Evolutionary conservation across 2,329 filamentous ascomycete species (phyloP).

Genomic region (Rhinocladiella mackenziei): DNA sequence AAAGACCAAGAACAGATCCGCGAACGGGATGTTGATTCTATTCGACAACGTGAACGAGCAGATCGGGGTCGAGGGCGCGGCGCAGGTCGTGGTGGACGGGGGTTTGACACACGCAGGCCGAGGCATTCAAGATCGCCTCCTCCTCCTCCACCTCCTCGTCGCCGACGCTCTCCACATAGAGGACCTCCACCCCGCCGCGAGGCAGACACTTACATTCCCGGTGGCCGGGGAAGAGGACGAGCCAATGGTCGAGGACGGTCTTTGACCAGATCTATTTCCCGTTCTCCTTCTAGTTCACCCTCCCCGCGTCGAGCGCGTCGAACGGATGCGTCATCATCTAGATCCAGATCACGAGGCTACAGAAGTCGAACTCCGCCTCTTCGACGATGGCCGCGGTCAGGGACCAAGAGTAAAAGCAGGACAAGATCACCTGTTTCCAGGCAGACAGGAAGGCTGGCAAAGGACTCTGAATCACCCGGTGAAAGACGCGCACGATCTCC

Average conservation of each 20-base stretch:
- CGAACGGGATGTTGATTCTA: constrained; percentile 64
- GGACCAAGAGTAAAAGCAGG: constrained; percentile 14
- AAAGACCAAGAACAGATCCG: constrained; percentile 45
- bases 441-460: constrained; percentile 37
- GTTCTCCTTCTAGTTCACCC: constrained; percentile 33
- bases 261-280: constrained; percentile 35
- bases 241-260: constrained; percentile 38
- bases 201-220: constrained; percentile 57
- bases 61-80: constrained; percentile 36
- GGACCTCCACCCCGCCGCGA: constrained; percentile 48
- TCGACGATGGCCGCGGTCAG: constrained; percentile 18
- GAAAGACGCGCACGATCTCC: constrained; percentile 44
- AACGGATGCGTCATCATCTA: constrained; percentile 5
- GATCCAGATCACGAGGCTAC: constrained; percentile 19
- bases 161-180: constrained; percentile 45
- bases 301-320: constrained; percentile 36
- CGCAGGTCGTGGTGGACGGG: constrained; percentile 37
- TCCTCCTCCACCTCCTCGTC: constrained; percentile 49
- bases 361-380: constrained; percentile 31
- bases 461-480: constrained; percentile 39
- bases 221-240: constrained; percentile 34
- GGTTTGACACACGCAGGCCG: constrained; percentile 47
- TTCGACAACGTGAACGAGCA: constrained; percentile 54
- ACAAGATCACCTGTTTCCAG: constrained; percentile 18
- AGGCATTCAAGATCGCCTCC: constrained; percentile 52